Conservation (phyloP, 495 filamentous ascomycete species). For the Xylaria longipes region DNA sequence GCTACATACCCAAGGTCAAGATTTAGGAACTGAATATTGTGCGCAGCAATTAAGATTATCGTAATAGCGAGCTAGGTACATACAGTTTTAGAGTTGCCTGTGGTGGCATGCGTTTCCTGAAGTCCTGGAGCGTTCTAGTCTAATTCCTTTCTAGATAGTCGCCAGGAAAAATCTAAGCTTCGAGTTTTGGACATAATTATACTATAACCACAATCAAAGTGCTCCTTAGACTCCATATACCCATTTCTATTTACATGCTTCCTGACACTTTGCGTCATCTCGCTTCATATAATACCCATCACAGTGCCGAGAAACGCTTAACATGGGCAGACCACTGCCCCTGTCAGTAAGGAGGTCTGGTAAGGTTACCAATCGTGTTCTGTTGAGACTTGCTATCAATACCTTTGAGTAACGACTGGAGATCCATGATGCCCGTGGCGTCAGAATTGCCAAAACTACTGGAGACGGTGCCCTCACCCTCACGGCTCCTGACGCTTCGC, state of each 20-base stretch:
- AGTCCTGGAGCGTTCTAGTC: not conserved
- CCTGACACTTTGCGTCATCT: not conserved
- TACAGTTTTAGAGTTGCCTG: not conserved
- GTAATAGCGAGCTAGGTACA: not conserved
- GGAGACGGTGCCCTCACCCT: conserved; percentile 44
- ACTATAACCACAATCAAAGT: not conserved
- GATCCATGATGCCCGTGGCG: conserved; percentile 45
- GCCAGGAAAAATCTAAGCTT: conserved; percentile 3
- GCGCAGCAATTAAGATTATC: not conserved
- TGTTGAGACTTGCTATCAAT: conserved; percentile 54
- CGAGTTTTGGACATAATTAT: conserved; percentile 9
- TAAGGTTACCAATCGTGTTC: conserved; percentile 47
- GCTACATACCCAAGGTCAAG: not conserved
- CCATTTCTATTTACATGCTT: conserved; percentile 10
- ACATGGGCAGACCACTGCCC: not conserved
- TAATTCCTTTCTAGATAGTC: conserved; percentile 2
- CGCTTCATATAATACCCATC: not conserved
- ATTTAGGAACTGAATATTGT: not conserved
- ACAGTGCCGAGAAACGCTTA: not conserved
- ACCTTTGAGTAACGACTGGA: conserved; percentile 52
- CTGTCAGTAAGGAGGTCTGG: conserved; percentile 52
- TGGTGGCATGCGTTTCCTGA: not conserved
- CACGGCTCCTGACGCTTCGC: conserved; percentile 49
- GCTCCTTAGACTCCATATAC: not conserved
- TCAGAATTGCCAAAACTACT: conserved; percentile 40